Evolutionary conservation across 225 moss, liverwort and hornwort species (phyloP).

Genomic region (Ulota crispa): DNA sequence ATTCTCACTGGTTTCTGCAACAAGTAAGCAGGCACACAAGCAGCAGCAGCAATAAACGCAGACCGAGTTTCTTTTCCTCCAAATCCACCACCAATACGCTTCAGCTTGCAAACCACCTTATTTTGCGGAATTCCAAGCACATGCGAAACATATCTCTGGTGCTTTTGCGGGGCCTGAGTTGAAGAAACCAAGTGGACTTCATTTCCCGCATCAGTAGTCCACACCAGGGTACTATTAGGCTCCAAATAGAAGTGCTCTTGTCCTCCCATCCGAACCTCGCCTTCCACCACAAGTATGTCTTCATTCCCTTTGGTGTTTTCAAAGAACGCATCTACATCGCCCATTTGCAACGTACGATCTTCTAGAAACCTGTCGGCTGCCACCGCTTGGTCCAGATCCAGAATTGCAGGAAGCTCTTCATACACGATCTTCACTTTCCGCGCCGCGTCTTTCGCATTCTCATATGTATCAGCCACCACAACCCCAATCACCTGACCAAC

Average conservation of each 20-base stretch:
- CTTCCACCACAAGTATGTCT: constrained; percentile 57
- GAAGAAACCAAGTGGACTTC: constrained; percentile 91
- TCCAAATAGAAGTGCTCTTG: constrained; percentile 98
- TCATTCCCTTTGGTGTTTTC: constrained; percentile 41
- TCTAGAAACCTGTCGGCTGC: constrained; percentile 52
- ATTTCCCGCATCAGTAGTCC: constrained; percentile 83
- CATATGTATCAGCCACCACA: constrained; percentile 80
- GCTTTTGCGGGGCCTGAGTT: constrained; percentile 93
- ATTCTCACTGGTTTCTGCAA: constrained; percentile 80
- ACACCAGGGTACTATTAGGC: constrained; percentile 75
- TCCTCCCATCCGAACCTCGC: constrained; percentile 87
- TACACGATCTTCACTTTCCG: constrained; percentile 71
- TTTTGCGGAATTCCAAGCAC: constrained; percentile 84
- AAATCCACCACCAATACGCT: constrained; percentile 96
- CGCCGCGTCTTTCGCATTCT: constrained; percentile 90
- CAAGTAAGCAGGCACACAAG: constrained; percentile 69
- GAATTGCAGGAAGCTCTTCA: constrained; percentile 70
- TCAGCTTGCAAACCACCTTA: constrained; percentile 92
- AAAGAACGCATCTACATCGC: constrained; percentile 73
- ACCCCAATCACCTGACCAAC: constrained; percentile 88
- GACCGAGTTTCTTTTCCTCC: constrained; percentile 95
- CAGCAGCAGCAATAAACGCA: constrained; percentile 65
- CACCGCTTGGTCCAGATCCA: constrained; percentile 73
- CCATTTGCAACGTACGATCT: constrained; percentile 61
- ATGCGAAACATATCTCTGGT: constrained; percentile 85